Evolutionary conservation across 306 rosid genomes (phyloP), one percentile per base, ranked within the genome.

Genomic region (Abrus pulchellus): DNA sequence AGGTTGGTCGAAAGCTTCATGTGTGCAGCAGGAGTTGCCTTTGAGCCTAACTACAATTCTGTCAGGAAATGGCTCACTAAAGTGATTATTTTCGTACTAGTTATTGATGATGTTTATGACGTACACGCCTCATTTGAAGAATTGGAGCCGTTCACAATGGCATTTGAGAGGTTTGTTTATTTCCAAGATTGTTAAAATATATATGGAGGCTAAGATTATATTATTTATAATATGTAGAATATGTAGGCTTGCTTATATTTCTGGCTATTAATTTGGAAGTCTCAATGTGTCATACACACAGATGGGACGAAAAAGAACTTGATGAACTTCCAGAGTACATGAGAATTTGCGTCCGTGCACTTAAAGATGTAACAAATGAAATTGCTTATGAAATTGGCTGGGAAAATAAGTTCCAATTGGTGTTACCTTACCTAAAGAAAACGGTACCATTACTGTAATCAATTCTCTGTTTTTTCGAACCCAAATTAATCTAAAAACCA

Each of bases 41-140:
- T 27, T 27, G 85, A 87, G 28, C 80, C 87, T 5, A 66, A 85
- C 13, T 60, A 77, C 70, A 82, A 30, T 56, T 53, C 77, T 8
- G n/a, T 92, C 0, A 85, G 97, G 77, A 89, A 82, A 86, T 90
- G 89, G 84, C 90, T 92, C 6, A 87, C 93, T 5, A 92, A 92
- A 85, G 85, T 80, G 0, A 41, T 87, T 57, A 86, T 11, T 79
- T 61, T 92, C 1, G 77, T 90, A 2, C 3, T 85, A 6, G 66
- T 89, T 8, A 75, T 92, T 1, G 95, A 92, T 45, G 95, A 90
- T 73, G 49, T 90, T 67, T 90, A 90, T 50, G 97, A 92, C 33
- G 38, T 89, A 11, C 87, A 87, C 30, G 97, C 91, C 43, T 77
- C 89, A 3, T 74, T 86, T 9, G 85, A 90, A 85, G 93, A 90